Percentiles rank a stretch among this genome's conserved stretches.
Conservation (phyloP, 2,329 filamentous ascomycete genomes). For the Diplodia corticola region DNA sequence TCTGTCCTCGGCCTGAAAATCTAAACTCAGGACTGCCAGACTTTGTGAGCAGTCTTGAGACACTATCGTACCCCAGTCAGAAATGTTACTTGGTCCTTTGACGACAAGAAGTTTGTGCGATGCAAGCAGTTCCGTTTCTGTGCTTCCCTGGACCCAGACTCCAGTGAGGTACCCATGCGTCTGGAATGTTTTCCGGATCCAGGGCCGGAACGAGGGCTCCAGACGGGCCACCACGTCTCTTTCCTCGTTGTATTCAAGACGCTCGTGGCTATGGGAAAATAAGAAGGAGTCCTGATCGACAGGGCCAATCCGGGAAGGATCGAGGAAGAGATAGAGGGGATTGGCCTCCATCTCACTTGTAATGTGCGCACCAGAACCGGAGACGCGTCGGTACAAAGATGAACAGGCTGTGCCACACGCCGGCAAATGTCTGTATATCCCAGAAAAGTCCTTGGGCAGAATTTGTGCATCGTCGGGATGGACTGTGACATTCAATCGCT, state of each 20-base stretch:
- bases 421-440: constrained; percentile 53
- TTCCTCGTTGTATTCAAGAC: constrained; percentile 48
- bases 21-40: constrained; percentile 30
- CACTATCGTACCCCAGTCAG: neutral
- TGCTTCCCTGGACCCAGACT: neutral
- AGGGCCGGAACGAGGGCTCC: constrained; percentile 37
- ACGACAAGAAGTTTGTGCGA: neutral
- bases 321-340: constrained; percentile 58
- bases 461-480: constrained; percentile 31
- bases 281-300: constrained; percentile 55
- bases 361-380: neutral
- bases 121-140: neutral
- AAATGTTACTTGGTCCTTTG: neutral
- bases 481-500: constrained; percentile 42
- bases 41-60: constrained; percentile 27
- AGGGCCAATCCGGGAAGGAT: constrained; percentile 53
- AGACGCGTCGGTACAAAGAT: constrained; percentile 53
- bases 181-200: constrained; percentile 24
- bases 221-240: constrained; percentile 51
- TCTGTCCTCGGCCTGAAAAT: constrained; percentile 10
- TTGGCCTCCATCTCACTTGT: constrained; percentile 6
- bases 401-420: constrained; percentile 59
- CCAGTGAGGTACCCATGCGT: neutral
- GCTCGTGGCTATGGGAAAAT: constrained; percentile 53
- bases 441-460: constrained; percentile 43